These are phyloP conservation scores for Cryptococcus deneoformans DNA, from an alignment of 1,284 basidiomycete species.

Conservation along the genomic window DNA sequence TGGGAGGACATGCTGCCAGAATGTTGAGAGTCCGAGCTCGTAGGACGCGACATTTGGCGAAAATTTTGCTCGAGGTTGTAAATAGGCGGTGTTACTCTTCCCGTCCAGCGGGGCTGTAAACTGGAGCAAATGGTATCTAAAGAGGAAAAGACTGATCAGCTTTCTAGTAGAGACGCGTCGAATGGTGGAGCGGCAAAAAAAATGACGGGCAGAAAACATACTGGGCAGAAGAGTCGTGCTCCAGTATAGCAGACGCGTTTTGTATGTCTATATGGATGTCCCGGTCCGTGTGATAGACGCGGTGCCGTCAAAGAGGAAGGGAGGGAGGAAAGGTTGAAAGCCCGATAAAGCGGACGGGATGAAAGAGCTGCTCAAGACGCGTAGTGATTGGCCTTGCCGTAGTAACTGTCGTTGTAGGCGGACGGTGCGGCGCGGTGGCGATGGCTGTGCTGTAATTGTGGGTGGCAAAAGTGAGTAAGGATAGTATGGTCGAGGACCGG, in stretches of 20 bases:
- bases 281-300: too few species aligned
- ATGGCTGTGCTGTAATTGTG: neutral
- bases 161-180: neutral
- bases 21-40: slow-evolving; percentile 10
- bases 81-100: too few species aligned
- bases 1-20: slow-evolving; percentile 7
- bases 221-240: too few species aligned
- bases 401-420: too few species aligned
- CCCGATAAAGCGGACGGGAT: too few species aligned
- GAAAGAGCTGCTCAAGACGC: too few species aligned
- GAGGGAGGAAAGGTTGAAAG: too few species aligned
- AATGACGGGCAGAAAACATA: neutral
- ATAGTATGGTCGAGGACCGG: neutral
- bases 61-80: neutral
- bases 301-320: too few species aligned
- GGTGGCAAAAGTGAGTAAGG: neutral
- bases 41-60: slow-evolving; percentile 13
- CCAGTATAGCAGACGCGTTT: too few species aligned
- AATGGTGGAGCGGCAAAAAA: neutral
- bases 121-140: neutral
- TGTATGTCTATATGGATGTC: too few species aligned
- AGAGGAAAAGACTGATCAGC: neutral
- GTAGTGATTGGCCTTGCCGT: too few species aligned
- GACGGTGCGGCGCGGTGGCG: too few species aligned
- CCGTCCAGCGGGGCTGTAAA: neutral